phyloP scores from a whole-genome alignment of 2,329 filamentous ascomycete genomes.

The Venturia nashicola region DNA sequence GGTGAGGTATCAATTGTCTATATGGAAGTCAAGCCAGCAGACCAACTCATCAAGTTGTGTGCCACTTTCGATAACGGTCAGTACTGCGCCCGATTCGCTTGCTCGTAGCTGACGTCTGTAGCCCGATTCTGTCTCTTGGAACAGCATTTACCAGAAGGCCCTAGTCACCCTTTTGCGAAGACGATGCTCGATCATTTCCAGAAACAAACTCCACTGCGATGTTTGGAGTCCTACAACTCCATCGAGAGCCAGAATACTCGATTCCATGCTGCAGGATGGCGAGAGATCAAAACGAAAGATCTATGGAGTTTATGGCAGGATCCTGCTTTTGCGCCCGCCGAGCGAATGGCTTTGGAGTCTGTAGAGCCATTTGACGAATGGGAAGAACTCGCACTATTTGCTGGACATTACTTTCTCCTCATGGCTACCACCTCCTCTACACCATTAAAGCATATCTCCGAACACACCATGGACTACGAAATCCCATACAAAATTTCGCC shows the following conservation, averaged over 20 bases:
- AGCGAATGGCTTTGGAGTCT: conserved; percentile 51
- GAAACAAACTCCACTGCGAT: conserved; percentile 68
- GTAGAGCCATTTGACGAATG: conserved; percentile 88
- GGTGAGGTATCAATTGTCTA: conserved; percentile 89
- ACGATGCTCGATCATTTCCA: conserved; percentile 79
- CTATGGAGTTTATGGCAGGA: conserved; percentile 78
- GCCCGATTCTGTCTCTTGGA: conserved; percentile 79
- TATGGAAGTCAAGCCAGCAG: conserved; percentile 63
- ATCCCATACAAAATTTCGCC: not conserved
- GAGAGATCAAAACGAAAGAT: conserved; percentile 47
- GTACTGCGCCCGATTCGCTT: conserved; percentile 12
- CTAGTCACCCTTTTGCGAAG: conserved; percentile 67
- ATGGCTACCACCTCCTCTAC: conserved; percentile 32
- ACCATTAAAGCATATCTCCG: not conserved
- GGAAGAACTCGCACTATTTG: conserved; percentile 85
- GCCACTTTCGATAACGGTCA: conserved; percentile 50
- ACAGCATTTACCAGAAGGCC: conserved; percentile 69
- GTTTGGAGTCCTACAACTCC: conserved; percentile 57
- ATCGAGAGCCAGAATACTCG: conserved; percentile 53
- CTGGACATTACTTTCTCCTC: conserved; percentile 72
- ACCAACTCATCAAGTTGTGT: conserved; percentile 48
- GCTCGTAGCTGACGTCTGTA: conserved; percentile 18
- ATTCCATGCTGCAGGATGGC: conserved; percentile 60
- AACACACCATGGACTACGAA: not conserved
- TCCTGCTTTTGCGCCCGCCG: conserved; percentile 44